phyloP scores from a whole-genome alignment of 2,329 filamentous ascomycete genomes.

The Pleomassaria siparia region DNA sequence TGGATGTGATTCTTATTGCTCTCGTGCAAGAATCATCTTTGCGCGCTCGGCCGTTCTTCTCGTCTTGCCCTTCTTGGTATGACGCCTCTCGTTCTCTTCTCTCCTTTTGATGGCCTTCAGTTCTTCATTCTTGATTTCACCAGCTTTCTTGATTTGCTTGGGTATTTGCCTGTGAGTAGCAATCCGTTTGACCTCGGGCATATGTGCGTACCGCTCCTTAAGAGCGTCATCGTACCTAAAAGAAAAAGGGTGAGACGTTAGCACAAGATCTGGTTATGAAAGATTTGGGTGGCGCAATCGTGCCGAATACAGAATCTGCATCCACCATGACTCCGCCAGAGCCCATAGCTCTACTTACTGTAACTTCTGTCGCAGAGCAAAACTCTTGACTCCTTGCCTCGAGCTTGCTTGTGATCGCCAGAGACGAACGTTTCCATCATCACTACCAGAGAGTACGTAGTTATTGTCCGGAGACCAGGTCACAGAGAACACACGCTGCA shows the following conservation, averaged over 20 bases:
- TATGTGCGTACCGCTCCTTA: slow-evolving; percentile 82
- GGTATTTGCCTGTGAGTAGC: slow-evolving; percentile 88
- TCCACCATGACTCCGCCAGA: no score
- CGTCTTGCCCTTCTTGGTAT: slow-evolving; percentile 80
- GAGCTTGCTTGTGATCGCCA: slow-evolving; percentile 88
- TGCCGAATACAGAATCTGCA: no score
- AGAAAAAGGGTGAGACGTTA: no score
- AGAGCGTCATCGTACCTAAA: slow-evolving; percentile 87
- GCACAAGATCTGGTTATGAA: no score
- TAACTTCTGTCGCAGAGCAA: slow-evolving; percentile 80
- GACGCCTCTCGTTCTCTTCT: slow-evolving; percentile 92
- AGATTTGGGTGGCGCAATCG: no score
- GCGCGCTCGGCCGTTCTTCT: slow-evolving; percentile 78
- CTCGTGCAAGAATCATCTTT: slow-evolving; percentile 80
- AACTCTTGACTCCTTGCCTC: slow-evolving; percentile 80
- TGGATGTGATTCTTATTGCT: slow-evolving; percentile 49
- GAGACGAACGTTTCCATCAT: slow-evolving; percentile 87
- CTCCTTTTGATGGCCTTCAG: slow-evolving; percentile 82
- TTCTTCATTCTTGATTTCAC: slow-evolving; percentile 91
- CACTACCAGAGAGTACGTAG: slow-evolving; percentile 86
- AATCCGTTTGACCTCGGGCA: slow-evolving; percentile 94
- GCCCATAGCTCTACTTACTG: no score
- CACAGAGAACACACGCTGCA: slow-evolving; percentile 89
- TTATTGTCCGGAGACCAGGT: slow-evolving; percentile 86
- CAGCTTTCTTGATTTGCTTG: slow-evolving; percentile 92